These are phyloP conservation scores for Kazachstania kunashirensis DNA, from an alignment of 805 yeast genomes.

Conservation along the genomic window DNA sequence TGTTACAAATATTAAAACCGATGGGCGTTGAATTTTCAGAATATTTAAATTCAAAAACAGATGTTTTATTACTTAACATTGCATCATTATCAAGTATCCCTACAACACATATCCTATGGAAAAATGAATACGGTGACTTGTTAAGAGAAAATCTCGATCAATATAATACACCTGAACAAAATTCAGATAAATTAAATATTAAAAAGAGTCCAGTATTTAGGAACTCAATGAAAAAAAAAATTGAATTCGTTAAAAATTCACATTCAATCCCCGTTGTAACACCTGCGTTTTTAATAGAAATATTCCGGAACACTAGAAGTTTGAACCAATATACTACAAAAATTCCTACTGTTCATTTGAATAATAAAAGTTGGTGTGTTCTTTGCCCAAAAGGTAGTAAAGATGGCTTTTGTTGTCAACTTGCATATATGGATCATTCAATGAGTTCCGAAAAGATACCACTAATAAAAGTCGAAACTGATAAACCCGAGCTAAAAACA, in stretches of 20 bases:
- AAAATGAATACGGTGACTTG: constrained; percentile 24
- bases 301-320: constrained; percentile 13
- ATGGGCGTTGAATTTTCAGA: constrained; percentile 20
- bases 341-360: too few relatives aligned
- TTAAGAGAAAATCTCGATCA: constrained; percentile 8
- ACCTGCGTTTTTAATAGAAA: constrained; percentile 24
- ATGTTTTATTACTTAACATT: constrained; percentile 23
- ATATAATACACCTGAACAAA: constrained; percentile 3
- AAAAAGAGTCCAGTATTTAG: constrained; percentile 19
- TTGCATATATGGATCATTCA: constrained; percentile 2
- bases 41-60: constrained; percentile 24
- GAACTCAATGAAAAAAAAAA: constrained; percentile 27
- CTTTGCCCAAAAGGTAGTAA: constrained; percentile 25
- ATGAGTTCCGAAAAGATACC: too few relatives aligned
- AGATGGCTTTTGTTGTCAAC: constrained; percentile 15
- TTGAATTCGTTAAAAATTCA: constrained; percentile 23
- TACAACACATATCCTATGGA: constrained; percentile 20
- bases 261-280: constrained; percentile 27
- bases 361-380: constrained; percentile 28
- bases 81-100: constrained; percentile 24
- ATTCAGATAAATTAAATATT: constrained; percentile 8
- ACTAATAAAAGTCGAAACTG: too few relatives aligned
- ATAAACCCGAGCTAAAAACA: too few relatives aligned
- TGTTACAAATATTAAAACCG: constrained; percentile 43
- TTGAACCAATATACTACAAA: too few relatives aligned